These are phyloP conservation scores for Trichosporon asahii DNA, from an alignment of 1,284 basidiomycete species.

Conservation along the genomic window DNA sequence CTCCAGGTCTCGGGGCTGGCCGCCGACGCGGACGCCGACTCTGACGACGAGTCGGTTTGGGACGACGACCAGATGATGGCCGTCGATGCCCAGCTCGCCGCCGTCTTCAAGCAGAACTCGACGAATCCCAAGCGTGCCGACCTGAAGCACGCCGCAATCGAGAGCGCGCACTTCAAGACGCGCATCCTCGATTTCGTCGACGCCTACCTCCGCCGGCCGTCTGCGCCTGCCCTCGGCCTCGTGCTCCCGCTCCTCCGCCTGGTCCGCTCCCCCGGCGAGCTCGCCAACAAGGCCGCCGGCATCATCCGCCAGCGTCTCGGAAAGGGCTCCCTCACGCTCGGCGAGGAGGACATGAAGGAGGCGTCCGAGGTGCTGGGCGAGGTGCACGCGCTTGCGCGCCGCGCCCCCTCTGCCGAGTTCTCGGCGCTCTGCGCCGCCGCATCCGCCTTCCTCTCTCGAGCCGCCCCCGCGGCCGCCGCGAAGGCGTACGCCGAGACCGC, in stretches of 20 bases:
- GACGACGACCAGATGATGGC: conserved; percentile 98
- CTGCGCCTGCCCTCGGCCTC: conserved; percentile 63
- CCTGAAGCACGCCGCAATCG: conserved; percentile 48
- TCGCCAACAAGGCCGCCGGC: conserved; percentile 77
- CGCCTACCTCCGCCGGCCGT: conserved; percentile 73
- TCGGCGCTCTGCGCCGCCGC: conserved; percentile 65
- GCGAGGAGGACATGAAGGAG: conserved; percentile 51
- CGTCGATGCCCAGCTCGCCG: conserved; percentile 86
- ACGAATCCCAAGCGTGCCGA: conserved; percentile 55
- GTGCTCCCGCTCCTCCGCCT: conserved; percentile 75
- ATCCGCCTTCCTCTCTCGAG: conserved; percentile 68
- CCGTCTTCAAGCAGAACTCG: conserved; percentile 71
- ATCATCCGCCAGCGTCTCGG: conserved; percentile 71
- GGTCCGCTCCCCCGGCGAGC: conserved; percentile 62
- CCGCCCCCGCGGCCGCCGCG: conserved; percentile 51
- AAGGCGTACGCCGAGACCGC: conserved; percentile 66
- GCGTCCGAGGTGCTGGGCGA: conserved; percentile 58
- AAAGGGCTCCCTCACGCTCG: conserved; percentile 59
- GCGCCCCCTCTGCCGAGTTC: conserved; percentile 62
- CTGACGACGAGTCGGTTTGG: conserved; percentile 64
- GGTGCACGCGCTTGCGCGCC: conserved; percentile 71
- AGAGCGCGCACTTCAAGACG: conserved; percentile 91
- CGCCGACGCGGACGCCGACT: conserved; percentile 33
- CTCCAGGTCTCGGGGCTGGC: conserved; percentile 67
- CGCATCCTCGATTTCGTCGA: conserved; percentile 89